Base-by-base conservation (phyloP, 2,329 filamentous ascomycete genomes). In the Penicillium sp. region DNA sequence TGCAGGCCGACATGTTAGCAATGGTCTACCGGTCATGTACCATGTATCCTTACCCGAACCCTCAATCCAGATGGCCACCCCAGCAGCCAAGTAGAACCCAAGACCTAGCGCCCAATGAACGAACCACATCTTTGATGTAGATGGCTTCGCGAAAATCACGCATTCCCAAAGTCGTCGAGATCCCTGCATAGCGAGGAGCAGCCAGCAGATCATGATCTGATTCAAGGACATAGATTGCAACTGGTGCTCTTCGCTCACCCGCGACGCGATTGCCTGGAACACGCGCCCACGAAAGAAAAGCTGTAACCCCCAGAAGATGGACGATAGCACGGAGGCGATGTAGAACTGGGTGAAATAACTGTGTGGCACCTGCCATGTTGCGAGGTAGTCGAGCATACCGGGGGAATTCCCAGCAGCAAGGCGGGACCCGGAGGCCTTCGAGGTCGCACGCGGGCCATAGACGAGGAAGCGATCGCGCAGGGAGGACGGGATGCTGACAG, bases 341-440 rank as follows among this genome's bases (percentile, higher is more conserved):
- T 99, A 97, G 74, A 96, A 97, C 63, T 94, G 88, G 41, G 80
- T 81, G 71, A 97, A 97, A 85, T 89, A 97, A 56, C 82, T 82
- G 74, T 97, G 94, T 21, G 93, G 91, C 33, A 96, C 87, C 67
- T 83, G 82, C 60, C 81, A 70, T 34, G 70, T 74, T 31, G 82
- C 79, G 18, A 82, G 64, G 52, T 67, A 68, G 62, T 85, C 82
- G 53, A 85, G 74, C 42, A 77, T 38, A 12, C 62, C 52, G 51
- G 60, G 26, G 46, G 33, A 24, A 47, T 36, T 36, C 45, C 38
- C 23, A 47, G 39, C 51, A 58, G 57, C 49, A 52, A 53, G 51
- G 18, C 52, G 53, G 39, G 51, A 29, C 15, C 51, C 51, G 41
- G 54, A 45, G 51, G 57, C 55, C 16, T 36, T 26, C 31, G 64